Evolutionary conservation across 306 rosid species (phyloP).

Genomic region (Dalbergia cultrata): DNA sequence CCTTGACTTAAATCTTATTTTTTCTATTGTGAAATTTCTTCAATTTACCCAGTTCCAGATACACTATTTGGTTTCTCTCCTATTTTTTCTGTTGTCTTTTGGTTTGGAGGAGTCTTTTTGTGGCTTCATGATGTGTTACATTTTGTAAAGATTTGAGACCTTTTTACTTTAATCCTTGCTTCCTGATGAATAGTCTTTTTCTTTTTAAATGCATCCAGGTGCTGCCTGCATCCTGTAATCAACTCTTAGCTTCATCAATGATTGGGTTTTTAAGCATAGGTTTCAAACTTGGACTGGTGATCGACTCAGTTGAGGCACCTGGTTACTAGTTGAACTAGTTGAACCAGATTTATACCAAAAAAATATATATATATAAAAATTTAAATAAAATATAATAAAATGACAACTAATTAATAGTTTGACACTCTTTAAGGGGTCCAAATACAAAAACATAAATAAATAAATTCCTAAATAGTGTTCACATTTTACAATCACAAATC

Average conservation of each 20-base stretch:
- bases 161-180: not conserved
- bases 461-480: no score
- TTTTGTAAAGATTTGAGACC: constrained; percentile 8
- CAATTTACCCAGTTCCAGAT: not conserved
- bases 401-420: no score
- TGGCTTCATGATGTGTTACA: not conserved
- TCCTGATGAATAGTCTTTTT: constrained; percentile 1
- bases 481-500: no score
- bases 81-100: not conserved
- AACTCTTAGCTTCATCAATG: constrained; percentile 3
- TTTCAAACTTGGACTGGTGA: no score
- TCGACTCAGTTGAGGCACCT: no score
- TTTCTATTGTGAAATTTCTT: constrained; percentile 21
- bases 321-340: no score
- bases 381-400: no score
- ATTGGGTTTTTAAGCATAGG: constrained; percentile 12
- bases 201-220: constrained; percentile 2
- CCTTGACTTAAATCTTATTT: constrained; percentile 12
- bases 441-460: no score
- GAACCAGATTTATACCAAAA: no score
- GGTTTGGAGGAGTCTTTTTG: constrained; percentile 1
- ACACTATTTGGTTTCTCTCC: constrained; percentile 5
- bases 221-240: constrained; percentile 14
- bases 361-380: no score
- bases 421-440: no score